Evolutionary conservation across 2,329 filamentous ascomycete species (phyloP), one percentile per base, ranked within the genome.

Genomic region (Penicillium corylophilum): DNA sequence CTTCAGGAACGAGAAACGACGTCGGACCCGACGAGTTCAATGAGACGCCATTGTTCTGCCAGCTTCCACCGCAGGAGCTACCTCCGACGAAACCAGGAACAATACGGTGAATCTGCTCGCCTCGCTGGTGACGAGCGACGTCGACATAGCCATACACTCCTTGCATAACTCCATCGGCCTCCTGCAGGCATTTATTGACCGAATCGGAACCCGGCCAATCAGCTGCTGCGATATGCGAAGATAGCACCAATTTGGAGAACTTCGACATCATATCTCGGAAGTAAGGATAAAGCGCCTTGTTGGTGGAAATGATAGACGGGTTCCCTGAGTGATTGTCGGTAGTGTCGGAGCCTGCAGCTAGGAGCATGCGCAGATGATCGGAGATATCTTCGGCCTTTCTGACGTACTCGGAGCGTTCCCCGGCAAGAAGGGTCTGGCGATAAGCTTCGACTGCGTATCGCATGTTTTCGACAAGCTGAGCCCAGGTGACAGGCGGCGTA

Each of bases 231-330:
- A 99, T 96, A 69, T 99, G 94, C 13, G 94, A 97, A 2, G 94
- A 99, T 44, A 99, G 86, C 40, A 99, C 94, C 9, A 99, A 80
- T 71, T 99, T 99, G n/a, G 94, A 97, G 71, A 99, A 99, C 64
- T 95, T 92, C 40, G 94, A 97, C 94, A 99, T 99, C 86, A 97
- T 97, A 69, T 97, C 94, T 48, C 94, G 82, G 74, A 99, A 99
- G 72, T 97, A 92, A 22, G 94, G 94, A 67, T 97, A 97, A 15
- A 99, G 78, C 0, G 91, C 89, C 71, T 97, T 97, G 78, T 99
- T 99, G 5, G 90, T 95, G 6, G 92, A 96, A 54, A 99, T 99
- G 65, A 99, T 96, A n/a, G 94, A 97, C 4, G 94, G 94, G 62
- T 97, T 95, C 38, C 94, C 94, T 18, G 94, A 97, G 71, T 99